Percentiles rank a stretch among this genome's conserved stretches.
phyloP scores from a whole-genome alignment of 1,284 basidiomycete genomes.

The Trichosporon faecale region DNA sequence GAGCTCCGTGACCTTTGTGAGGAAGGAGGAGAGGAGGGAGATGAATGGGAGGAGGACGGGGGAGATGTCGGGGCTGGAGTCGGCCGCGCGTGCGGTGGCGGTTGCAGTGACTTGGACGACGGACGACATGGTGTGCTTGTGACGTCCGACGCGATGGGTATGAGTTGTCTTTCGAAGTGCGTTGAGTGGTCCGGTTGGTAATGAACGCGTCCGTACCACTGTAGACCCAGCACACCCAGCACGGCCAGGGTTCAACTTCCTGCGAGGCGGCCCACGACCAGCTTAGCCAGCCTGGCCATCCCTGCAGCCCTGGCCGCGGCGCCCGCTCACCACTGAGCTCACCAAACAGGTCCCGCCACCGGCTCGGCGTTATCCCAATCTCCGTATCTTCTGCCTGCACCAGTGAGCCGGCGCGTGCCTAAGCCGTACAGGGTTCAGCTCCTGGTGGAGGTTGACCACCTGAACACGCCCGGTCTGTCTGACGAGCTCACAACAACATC shows the following conservation, averaged over 20 bases:
- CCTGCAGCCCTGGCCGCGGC: background rate
- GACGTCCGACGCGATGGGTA: constrained; percentile 4
- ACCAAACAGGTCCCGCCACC: background rate
- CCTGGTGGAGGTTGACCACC: constrained; percentile 3
- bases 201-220: background rate
- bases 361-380: background rate
- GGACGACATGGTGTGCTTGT: background rate
- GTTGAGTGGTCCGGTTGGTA: background rate
- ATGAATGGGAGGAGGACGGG: constrained; percentile 44
- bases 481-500: background rate
- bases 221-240: no score
- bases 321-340: background rate
- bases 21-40: constrained; percentile 33
- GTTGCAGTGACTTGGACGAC: background rate
- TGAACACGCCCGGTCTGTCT: background rate
- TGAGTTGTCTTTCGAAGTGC: background rate
- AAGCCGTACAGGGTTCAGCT: background rate
- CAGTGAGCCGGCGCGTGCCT: background rate
- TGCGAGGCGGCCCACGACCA: background rate
- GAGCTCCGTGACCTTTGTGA: constrained; percentile 29
- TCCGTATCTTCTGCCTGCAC: background rate
- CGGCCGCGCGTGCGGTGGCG: constrained; percentile 11
- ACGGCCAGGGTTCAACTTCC: background rate
- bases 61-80: constrained; percentile 36
- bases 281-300: background rate